A percentile compares a stretch with the other conserved stretches of the same genome.
These are phyloP conservation scores for Parietaria judaica DNA, from an alignment of 306 rosid species.

Conservation along the genomic window DNA sequence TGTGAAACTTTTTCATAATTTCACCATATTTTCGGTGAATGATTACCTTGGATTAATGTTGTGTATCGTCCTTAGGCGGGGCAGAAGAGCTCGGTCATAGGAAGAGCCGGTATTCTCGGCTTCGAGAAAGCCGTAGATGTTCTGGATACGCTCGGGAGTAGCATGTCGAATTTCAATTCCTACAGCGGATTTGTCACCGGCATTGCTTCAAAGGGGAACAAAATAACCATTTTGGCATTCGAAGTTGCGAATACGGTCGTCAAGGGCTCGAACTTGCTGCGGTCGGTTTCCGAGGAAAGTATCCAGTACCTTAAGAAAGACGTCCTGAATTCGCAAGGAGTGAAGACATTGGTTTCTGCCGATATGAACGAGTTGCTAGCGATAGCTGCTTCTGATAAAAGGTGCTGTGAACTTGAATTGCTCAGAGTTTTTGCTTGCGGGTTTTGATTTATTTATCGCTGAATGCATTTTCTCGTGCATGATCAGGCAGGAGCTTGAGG, in stretches of 20 bases:
- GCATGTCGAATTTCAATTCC: slow-evolving; percentile 54
- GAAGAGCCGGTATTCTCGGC: slow-evolving; percentile 47
- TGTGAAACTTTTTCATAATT: not conserved
- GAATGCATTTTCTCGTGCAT: slow-evolving; percentile 5
- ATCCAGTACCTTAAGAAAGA: slow-evolving; percentile 61
- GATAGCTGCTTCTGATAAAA: slow-evolving; percentile 85
- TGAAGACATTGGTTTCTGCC: slow-evolving; percentile 56
- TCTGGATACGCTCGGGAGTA: slow-evolving; percentile 65
- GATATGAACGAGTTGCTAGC: slow-evolving; percentile 55
- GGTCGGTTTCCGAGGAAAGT: slow-evolving; percentile 70
- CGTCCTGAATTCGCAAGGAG: slow-evolving; percentile 55
- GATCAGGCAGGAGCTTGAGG: slow-evolving; percentile 65
- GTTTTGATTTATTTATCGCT: too few species aligned
- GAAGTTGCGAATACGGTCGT: slow-evolving; percentile 90
- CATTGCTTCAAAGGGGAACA: slow-evolving; percentile 44
- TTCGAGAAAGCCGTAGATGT: slow-evolving; percentile 67
- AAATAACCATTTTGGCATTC: slow-evolving; percentile 72
- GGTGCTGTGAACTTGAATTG: slow-evolving; percentile 28
- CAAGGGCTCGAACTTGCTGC: slow-evolving; percentile 59
- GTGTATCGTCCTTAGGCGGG: slow-evolving; percentile 30
- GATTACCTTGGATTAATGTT: slow-evolving; percentile 1
- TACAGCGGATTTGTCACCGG: slow-evolving; percentile 45
- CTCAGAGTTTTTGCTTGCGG: slow-evolving; percentile 7
- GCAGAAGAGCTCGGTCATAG: slow-evolving; percentile 46
- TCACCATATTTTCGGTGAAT: too few species aligned